A percentile compares a stretch with the other conserved stretches of the same genome.
Evolutionary conservation across 2,329 filamentous ascomycete species (phyloP).

Genomic region (Dactylonectria macrodidyma): DNA sequence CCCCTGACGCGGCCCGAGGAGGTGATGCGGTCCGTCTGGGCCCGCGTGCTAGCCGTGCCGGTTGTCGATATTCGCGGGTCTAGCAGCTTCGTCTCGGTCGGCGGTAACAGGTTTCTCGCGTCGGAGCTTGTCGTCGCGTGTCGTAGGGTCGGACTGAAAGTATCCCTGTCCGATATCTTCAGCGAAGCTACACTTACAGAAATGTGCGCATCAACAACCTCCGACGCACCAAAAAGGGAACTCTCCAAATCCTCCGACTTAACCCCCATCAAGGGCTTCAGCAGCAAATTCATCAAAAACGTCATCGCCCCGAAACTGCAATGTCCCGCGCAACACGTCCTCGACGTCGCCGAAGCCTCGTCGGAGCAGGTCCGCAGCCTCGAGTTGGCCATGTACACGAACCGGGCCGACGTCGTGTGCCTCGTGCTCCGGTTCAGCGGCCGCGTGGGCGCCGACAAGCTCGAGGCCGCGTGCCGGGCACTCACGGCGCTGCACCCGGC

Average conservation of each 20-base stretch:
- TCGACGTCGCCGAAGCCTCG: constrained; percentile 65
- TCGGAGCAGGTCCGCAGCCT: constrained; percentile 63
- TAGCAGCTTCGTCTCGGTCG: constrained; percentile 62
- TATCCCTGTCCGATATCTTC: constrained; percentile 62
- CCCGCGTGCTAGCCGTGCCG: constrained; percentile 57
- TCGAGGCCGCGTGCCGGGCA: constrained; percentile 63
- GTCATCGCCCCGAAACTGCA: constrained; percentile 60
- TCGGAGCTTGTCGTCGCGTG: constrained; percentile 61
- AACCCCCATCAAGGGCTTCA: constrained; percentile 25
- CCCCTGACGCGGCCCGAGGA: constrained; percentile 64
- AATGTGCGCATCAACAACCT: constrained; percentile 55
- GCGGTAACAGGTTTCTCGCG: constrained; percentile 63
- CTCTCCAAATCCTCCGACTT: background rate
- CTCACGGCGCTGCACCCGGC: constrained; percentile 64
- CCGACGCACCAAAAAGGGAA: constrained; percentile 26
- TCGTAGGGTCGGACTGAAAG: constrained; percentile 57
- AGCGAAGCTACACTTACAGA: constrained; percentile 60
- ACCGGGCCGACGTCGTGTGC: constrained; percentile 62
- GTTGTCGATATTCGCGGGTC: constrained; percentile 58
- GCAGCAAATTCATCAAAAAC: constrained; percentile 57
- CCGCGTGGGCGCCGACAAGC: constrained; percentile 56
- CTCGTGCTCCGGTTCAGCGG: constrained; percentile 65
- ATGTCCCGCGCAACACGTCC: constrained; percentile 58
- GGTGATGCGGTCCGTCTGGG: constrained; percentile 64
- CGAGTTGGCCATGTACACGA: constrained; percentile 62